phyloP scores from a whole-genome alignment of 2,329 filamentous ascomycete genomes.

The Helotiales sp. region DNA sequence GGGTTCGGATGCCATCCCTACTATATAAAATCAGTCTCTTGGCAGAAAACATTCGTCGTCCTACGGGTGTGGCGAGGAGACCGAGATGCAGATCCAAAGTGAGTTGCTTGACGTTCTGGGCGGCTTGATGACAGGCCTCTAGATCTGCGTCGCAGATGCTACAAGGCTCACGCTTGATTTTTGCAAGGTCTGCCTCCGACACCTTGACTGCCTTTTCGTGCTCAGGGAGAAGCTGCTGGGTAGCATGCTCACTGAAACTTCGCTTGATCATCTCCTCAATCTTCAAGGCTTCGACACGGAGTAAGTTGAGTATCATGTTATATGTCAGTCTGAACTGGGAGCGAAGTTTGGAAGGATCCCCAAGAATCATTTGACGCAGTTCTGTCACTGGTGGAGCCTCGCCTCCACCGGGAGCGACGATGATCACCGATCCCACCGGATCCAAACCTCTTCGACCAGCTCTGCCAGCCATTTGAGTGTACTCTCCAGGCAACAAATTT shows the following conservation, averaged over 20 bases:
- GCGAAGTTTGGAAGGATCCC: slow-evolving; percentile 90
- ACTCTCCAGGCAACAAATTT: slow-evolving; percentile 91
- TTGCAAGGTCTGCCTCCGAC: slow-evolving; percentile 88
- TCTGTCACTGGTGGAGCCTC: slow-evolving; percentile 87
- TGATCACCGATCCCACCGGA: slow-evolving; percentile 90
- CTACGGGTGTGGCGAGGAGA: slow-evolving; percentile 79
- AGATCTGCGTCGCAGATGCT: slow-evolving; percentile 80
- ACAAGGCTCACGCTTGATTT: slow-evolving; percentile 86
- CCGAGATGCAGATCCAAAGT: slow-evolving; percentile 80
- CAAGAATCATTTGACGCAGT: slow-evolving; percentile 91
- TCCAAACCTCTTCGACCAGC: slow-evolving; percentile 93
- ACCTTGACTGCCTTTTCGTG: slow-evolving; percentile 94
- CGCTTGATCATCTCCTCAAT: slow-evolving; percentile 99
- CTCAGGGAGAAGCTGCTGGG: slow-evolving; percentile 89
- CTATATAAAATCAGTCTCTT: slow-evolving; percentile 84
- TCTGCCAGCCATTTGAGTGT: slow-evolving; percentile 97
- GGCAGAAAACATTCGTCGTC: slow-evolving; percentile 76
- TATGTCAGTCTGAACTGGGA: slow-evolving; percentile 98
- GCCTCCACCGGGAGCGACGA: slow-evolving; percentile 79
- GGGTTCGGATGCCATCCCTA: slow-evolving; percentile 80
- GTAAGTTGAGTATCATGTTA: slow-evolving; percentile 97
- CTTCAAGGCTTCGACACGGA: slow-evolving; percentile 94
- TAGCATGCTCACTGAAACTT: slow-evolving; percentile 97
- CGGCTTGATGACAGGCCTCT: slow-evolving; percentile 79
- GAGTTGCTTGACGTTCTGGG: slow-evolving; percentile 79